Evolutionary conservation across 805 yeast species (phyloP), one percentile per base, ranked within the genome.

Genomic region (Monosporozyma unispora): DNA sequence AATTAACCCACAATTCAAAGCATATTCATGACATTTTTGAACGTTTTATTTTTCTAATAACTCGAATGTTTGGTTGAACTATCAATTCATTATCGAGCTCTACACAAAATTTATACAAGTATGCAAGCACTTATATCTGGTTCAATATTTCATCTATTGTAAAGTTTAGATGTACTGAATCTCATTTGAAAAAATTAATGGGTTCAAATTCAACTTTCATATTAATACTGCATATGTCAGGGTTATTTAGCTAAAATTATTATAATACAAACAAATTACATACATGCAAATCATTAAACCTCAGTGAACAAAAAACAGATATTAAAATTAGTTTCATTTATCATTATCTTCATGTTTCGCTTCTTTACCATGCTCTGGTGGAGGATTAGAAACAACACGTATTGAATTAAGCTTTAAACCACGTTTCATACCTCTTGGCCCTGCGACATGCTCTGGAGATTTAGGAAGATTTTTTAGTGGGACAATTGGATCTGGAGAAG

Each of bases 331-430:
- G 3, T 7, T 9, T 37, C 29, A 23, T 22, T 22, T 22, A 22
- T 21, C 43, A 39, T 39, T 23, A 39, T 4, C 18, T 39, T 39
- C 31, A 6, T 41, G 16, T 10, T 39, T 21, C 28, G 28, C 16
- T 22, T 45, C 25, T 25, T 37, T 41, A 25, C 12, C 21, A 25
- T 33, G 21, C 12, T 41, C 45, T 33, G 35, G 11, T 10, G 35
- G 38, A 9, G 52, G 50, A 21, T 44, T 49, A 7, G 57, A 50
- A 23, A 52, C 48, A 16, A 48, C 39, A 28, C 54, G 33, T 1
- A 54, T 33, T 5, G 57, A 54, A 44, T 59, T 58, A 19, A 61
- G 44, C 12, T 60, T 55, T 12, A 61, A 43, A 10, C 65, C 65
- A 41, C 51, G 55, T 47, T 56, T 57, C 16, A 57, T 40, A 4